These are phyloP conservation scores for Phylloporus sp. DNA, from an alignment of 768 basidiomycete genomes.

Conservation along the genomic window DNA sequence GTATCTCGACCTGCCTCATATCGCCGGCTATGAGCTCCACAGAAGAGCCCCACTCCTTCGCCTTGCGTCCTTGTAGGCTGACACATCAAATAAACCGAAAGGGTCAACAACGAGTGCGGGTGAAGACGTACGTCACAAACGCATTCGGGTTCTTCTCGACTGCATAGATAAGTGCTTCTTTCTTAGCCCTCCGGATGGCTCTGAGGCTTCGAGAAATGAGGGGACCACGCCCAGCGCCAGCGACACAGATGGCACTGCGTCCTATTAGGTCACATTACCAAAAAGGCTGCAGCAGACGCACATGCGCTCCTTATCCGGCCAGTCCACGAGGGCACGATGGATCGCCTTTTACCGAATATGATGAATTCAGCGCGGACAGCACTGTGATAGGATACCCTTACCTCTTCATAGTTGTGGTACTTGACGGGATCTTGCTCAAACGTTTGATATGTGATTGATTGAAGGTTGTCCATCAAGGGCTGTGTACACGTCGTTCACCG, in stretches of 20 bases:
- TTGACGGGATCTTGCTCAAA: constrained; percentile 99
- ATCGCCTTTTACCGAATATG: constrained; percentile 56
- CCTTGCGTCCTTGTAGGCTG: constrained; percentile 82
- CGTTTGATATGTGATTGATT: constrained; percentile 93
- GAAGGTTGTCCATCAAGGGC: constrained; percentile 97
- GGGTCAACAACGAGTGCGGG: constrained; percentile 5
- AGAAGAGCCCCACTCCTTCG: constrained; percentile 74
- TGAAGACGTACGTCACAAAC: constrained; percentile 78
- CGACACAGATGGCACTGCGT: constrained; percentile 78
- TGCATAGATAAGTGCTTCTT: constrained; percentile 70
- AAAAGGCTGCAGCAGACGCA: constrained; percentile 37
- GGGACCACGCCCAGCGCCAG: constrained; percentile 93
- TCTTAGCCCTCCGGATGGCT: constrained; percentile 66
- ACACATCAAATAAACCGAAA: constrained; percentile 12
- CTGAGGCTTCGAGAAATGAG: constrained; percentile 80
- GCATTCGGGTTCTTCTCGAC: constrained; percentile 98
- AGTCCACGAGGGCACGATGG: constrained; percentile 72
- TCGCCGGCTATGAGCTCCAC: constrained; percentile 91
- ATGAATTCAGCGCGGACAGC: constrained; percentile 8
- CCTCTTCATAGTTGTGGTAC: constrained; percentile 93
- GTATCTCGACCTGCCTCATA: constrained; percentile 81
- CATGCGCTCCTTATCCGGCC: constrained; percentile 58
- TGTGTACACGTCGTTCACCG: constrained; percentile 29
- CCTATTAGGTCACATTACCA: constrained; percentile 15
- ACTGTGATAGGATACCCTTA: constrained; percentile 25